A percentile compares a stretch with the other conserved stretches of the same genome.
Evolutionary conservation across 2,329 filamentous ascomycete species (phyloP).

Genomic region (Lachnellula arida): DNA sequence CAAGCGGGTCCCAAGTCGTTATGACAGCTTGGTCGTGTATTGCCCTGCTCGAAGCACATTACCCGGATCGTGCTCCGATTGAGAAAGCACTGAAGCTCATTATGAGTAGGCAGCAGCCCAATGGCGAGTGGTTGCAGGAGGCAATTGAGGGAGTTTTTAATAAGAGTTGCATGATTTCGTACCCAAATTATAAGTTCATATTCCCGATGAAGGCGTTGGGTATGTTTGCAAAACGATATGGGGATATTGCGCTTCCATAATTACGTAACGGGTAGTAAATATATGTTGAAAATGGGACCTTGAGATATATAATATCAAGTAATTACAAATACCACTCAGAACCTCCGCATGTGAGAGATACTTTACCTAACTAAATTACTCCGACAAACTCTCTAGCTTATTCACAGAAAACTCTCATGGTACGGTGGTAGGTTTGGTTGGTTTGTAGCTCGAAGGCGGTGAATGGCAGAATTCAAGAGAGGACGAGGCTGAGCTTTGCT

Average conservation of each 20-base stretch:
- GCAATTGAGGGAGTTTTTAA: constrained; percentile 98
- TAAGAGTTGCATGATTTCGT: constrained; percentile 98
- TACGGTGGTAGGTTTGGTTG: too few relatives aligned
- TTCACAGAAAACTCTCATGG: too few relatives aligned
- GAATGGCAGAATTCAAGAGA: neutral
- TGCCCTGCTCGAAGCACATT: constrained; percentile 75
- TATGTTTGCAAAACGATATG: constrained; percentile 51
- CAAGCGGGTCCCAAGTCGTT: constrained; percentile 76
- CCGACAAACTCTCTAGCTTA: too few relatives aligned
- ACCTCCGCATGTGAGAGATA: too few relatives aligned
- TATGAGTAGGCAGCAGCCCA: constrained; percentile 77
- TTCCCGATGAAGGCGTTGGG: constrained; percentile 93
- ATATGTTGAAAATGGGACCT: too few relatives aligned
- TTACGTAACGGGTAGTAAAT: too few relatives aligned
- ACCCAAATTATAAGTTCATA: constrained; percentile 97
- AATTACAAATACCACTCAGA: neutral
- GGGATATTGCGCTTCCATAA: constrained; percentile 22
- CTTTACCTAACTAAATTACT: too few relatives aligned
- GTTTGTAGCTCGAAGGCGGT: neutral
- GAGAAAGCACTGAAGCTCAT: constrained; percentile 72
- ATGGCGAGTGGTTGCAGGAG: constrained; percentile 94
- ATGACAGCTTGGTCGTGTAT: constrained; percentile 91
- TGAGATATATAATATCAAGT: neutral
- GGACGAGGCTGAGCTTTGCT: constrained; percentile 12
- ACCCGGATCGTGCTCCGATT: constrained; percentile 68